Conservation (phyloP, 176 grass and related monocot genomes). For the Melocanna baccifera region DNA sequence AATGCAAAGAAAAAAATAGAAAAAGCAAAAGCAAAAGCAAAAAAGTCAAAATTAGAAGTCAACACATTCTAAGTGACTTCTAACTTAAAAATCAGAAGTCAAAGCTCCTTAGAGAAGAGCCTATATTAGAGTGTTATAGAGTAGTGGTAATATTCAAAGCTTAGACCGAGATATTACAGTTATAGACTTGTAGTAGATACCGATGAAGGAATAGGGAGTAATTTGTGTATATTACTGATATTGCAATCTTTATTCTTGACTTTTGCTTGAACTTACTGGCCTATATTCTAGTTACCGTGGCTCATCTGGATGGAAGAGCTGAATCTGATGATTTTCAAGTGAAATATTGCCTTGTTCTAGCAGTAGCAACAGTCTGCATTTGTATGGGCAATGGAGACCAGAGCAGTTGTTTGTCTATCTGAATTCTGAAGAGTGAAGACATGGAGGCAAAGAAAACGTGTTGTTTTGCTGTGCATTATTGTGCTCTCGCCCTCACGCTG, state of each 20-base stretch:
- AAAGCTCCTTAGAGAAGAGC: too few relatives aligned
- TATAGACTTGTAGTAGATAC: too few relatives aligned
- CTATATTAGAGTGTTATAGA: too few relatives aligned
- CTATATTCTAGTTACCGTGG: too few relatives aligned
- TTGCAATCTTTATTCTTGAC: not conserved
- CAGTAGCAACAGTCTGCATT: not conserved
- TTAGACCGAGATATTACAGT: too few relatives aligned
- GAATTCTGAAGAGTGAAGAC: not conserved
- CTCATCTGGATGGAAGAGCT: not conserved
- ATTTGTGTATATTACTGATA: not conserved
- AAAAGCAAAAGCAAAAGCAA: too few relatives aligned
- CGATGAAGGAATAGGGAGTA: not conserved
- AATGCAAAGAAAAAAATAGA: too few relatives aligned
- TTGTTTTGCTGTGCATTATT: constrained; percentile 22
- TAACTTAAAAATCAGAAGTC: too few relatives aligned
- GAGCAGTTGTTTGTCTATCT: not conserved
- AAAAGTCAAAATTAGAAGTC: too few relatives aligned
- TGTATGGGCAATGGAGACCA: not conserved
- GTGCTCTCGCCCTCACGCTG: not conserved
- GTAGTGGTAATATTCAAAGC: too few relatives aligned
- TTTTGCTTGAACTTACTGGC: not conserved
- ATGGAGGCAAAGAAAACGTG: not conserved
- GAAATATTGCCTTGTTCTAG: not conserved
- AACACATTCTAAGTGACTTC: too few relatives aligned
- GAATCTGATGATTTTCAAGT: not conserved